Conservation (phyloP, 2,329 filamentous ascomycete species). For the Cercospora sp. region DNA sequence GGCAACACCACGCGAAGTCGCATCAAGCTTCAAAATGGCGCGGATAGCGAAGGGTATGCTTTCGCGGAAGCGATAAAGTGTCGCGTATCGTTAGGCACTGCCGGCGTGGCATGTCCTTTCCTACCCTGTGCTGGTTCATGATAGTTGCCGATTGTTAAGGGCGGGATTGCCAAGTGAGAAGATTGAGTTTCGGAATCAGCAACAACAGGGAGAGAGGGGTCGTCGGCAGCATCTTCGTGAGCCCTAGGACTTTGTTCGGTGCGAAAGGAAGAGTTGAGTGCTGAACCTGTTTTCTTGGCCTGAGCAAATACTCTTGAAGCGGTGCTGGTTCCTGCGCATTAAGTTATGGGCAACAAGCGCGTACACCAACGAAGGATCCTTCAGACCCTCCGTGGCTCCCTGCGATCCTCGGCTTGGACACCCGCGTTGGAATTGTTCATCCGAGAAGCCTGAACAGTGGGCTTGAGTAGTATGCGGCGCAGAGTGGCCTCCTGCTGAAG, state of each 20-base stretch:
- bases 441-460: not conserved
- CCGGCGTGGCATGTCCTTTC: not conserved
- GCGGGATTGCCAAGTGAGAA: not conserved
- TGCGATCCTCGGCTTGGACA: too few relatives aligned
- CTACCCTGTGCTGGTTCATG: not conserved
- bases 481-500: not conserved
- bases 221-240: not conserved
- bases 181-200: not conserved
- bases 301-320: too few relatives aligned
- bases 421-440: not conserved
- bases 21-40: not conserved
- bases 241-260: not conserved
- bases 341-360: too few relatives aligned
- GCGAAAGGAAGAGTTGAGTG: too few relatives aligned
- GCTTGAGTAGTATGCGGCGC: not conserved
- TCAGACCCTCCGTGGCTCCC: too few relatives aligned
- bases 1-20: not conserved
- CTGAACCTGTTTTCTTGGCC: too few relatives aligned
- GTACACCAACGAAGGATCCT: too few relatives aligned
- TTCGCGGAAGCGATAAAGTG: not conserved
- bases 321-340: too few relatives aligned
- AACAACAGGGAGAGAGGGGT: not conserved
- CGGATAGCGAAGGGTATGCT: not conserved
- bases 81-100: not conserved
- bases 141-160: not conserved